These are phyloP conservation scores for Pichia manshurica DNA, from an alignment of 805 yeast genomes.

Conservation along the genomic window DNA sequence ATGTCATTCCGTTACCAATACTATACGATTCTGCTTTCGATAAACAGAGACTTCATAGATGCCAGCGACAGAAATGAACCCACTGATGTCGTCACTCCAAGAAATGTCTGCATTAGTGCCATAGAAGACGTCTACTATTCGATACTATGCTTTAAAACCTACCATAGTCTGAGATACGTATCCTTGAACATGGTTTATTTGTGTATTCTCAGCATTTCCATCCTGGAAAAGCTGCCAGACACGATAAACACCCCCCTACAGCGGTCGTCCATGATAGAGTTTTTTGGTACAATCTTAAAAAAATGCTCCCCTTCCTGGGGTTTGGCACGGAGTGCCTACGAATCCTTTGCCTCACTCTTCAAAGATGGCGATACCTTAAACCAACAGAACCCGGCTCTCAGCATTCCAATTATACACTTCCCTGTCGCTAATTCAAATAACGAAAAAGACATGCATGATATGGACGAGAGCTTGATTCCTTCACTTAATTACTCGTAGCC, in stretches of 20 bases:
- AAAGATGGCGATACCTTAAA: not conserved
- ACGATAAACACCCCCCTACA: not conserved
- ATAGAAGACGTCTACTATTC: conserved; percentile 6
- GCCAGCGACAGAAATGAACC: not conserved
- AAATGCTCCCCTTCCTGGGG: conserved; percentile 3
- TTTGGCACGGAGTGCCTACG: conserved; percentile 2
- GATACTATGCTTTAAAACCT: not conserved
- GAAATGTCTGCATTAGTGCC: not conserved
- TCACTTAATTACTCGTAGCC: conserved; percentile 3
- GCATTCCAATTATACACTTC: not conserved
- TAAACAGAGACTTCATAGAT: conserved; percentile 23
- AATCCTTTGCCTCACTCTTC: not conserved
- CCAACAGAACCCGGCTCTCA: not conserved
- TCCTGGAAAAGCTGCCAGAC: conserved; percentile 1
- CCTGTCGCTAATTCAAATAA: not conserved
- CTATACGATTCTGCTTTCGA: conserved; percentile 3
- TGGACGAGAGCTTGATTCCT: conserved; percentile 7
- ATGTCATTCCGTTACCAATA: conserved; percentile 9
- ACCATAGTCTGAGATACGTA: not conserved
- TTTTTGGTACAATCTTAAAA: conserved; percentile 1
- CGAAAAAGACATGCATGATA: conserved; percentile 1
- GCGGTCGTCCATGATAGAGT: not conserved
- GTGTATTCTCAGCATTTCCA: not conserved
- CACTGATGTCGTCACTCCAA: not conserved
- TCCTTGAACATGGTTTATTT: conserved; percentile 3